Conservation (phyloP, 108 stramenopile genomes). For the Stephanodiscus minutulus region DNA sequence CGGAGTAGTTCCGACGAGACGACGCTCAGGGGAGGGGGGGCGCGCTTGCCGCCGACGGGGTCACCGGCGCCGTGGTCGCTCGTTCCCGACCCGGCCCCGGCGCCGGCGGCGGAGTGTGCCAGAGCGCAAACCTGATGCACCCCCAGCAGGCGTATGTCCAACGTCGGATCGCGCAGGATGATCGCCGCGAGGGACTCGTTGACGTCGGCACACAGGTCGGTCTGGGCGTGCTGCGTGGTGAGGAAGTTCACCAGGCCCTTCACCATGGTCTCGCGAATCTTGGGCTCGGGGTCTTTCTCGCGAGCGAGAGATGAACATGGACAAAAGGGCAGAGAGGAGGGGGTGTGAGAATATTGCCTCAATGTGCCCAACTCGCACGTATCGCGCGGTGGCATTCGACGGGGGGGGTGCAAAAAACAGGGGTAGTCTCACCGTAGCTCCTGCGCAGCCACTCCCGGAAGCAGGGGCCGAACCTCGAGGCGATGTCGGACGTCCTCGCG, state of each 20-base stretch:
- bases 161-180: conserved; percentile 36
- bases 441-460: conserved; percentile 76
- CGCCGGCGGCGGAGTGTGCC: conserved; percentile 40
- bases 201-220: conserved; percentile 55
- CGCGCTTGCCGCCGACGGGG: conserved; percentile 1
- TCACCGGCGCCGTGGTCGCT: neutral
- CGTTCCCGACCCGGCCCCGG: neutral
- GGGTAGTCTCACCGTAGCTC: conserved; percentile 44
- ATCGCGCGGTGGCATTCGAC: neutral
- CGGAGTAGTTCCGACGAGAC: conserved; percentile 54
- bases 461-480: conserved; percentile 55
- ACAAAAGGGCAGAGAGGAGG: neutral
- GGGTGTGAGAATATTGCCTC: neutral
- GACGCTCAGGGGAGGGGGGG: conserved; percentile 22
- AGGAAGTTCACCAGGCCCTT: conserved; percentile 60
- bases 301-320: neutral
- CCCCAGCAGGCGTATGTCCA: conserved; percentile 56
- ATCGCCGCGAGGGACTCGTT: conserved; percentile 47
- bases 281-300: conserved; percentile 30
- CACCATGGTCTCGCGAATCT: conserved; percentile 72
- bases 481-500: conserved; percentile 41
- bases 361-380: too few species aligned
- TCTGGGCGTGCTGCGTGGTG: conserved; percentile 35
- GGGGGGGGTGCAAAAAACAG: neutral
- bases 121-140: conserved; percentile 77